These are phyloP conservation scores for Carex myosuroides DNA, from an alignment of 176 grass and related monocot species.

Conservation along the genomic window DNA sequence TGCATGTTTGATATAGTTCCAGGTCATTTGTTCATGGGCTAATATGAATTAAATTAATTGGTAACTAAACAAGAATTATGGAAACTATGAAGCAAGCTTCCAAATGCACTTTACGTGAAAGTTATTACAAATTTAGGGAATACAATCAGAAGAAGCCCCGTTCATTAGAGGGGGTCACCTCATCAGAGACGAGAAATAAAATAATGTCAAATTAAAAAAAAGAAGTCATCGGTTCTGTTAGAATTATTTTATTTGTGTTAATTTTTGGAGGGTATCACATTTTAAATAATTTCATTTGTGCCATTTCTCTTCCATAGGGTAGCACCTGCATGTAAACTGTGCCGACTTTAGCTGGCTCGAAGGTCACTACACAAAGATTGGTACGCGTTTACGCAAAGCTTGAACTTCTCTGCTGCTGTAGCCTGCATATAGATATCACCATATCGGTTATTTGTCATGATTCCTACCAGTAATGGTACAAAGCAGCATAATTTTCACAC, in stretches of 20 bases:
- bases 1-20: neutral
- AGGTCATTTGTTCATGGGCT: neutral
- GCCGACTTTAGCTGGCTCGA: constrained; percentile 24
- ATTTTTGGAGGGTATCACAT: neutral
- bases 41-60: neutral
- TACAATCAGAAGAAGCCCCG: neutral
- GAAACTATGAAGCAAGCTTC: neutral
- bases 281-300: neutral
- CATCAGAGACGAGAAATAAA: neutral
- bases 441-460: neutral
- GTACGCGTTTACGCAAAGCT: constrained; percentile 76
- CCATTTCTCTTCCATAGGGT: neutral
- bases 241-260: neutral
- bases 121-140: neutral
- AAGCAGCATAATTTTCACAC: neutral
- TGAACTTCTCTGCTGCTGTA: constrained; percentile 76
- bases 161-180: neutral
- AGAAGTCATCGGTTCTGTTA: neutral
- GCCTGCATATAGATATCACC: constrained; percentile 26
- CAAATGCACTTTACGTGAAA: neutral
- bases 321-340: neutral
- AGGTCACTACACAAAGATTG: constrained; percentile 55
- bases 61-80: neutral
- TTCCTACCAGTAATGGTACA: neutral
- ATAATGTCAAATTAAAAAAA: neutral